Percentiles rank a stretch among this genome's conserved stretches.
phyloP scores from a whole-genome alignment of 768 basidiomycete genomes.

The Pleurotus tuoliensis region DNA sequence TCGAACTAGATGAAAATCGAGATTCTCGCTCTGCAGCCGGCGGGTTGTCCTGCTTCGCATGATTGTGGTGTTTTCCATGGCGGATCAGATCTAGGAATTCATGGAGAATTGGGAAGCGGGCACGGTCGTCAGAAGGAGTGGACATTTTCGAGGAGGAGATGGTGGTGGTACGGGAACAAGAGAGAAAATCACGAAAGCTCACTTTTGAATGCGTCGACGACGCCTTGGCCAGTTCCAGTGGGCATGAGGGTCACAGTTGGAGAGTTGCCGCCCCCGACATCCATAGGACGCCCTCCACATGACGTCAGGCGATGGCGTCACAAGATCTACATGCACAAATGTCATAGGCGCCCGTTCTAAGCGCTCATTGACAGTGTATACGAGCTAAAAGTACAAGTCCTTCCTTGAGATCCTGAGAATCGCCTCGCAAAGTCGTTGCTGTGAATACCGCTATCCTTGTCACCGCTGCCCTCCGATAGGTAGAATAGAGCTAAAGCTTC shows the following conservation, averaged over 20 bases:
- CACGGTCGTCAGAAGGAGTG: constrained; percentile 10
- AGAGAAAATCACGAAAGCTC: constrained; percentile 17
- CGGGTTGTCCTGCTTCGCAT: constrained; percentile 30
- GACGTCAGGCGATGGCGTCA: constrained; percentile 8
- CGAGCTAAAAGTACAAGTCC: too few species aligned
- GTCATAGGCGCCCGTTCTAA: too few species aligned
- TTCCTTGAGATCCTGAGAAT: too few species aligned
- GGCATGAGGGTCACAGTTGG: constrained; percentile 44
- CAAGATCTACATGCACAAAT: neutral
- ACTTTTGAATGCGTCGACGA: constrained; percentile 92
- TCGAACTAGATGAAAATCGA: constrained; percentile 8
- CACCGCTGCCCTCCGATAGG: too few species aligned
- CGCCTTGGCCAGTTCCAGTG: constrained; percentile 38
- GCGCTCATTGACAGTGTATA: too few species aligned
- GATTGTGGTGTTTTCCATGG: constrained; percentile 69
- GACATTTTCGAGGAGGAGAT: constrained; percentile 13
- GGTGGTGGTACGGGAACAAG: neutral
- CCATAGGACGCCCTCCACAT: neutral
- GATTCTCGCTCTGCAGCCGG: constrained; percentile 11
- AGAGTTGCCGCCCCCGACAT: neutral
- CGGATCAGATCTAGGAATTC: constrained; percentile 65
- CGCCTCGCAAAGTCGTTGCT: too few species aligned
- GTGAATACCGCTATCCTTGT: too few species aligned
- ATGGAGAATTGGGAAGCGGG: constrained; percentile 12
- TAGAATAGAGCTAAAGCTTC: too few species aligned